Percentiles rank a stretch among this genome's conserved stretches.
phyloP scores from a whole-genome alignment of 768 basidiomycete species.

The Ephemerocybe angulata region DNA sequence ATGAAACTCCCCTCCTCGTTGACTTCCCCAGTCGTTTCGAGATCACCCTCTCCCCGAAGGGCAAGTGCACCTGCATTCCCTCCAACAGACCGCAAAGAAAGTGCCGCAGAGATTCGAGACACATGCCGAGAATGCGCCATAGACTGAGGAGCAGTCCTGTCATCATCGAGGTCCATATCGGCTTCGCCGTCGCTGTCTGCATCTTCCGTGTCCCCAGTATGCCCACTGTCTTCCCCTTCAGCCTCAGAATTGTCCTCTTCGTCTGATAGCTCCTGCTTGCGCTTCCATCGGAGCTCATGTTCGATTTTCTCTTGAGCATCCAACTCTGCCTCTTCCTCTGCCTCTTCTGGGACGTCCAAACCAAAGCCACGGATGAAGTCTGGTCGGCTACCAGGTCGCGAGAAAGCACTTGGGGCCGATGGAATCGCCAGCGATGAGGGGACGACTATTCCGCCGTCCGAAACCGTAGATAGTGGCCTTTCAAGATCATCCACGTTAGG shows the following conservation, averaged over 20 bases:
- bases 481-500: slow-evolving; percentile 44
- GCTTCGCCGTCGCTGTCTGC: slow-evolving; percentile 23
- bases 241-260: slow-evolving; percentile 20
- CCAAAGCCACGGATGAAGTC: slow-evolving; percentile 82
- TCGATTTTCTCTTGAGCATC: slow-evolving; percentile 31
- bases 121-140: slow-evolving; percentile 44
- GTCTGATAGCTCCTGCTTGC: slow-evolving; percentile 17
- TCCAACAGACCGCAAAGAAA: slow-evolving; percentile 63
- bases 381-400: slow-evolving; percentile 50
- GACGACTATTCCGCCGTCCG: slow-evolving; percentile 10
- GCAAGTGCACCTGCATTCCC: slow-evolving; percentile 43
- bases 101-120: slow-evolving; percentile 69
- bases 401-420: slow-evolving; percentile 36
- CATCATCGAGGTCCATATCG: slow-evolving; percentile 37
- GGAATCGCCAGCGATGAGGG: slow-evolving; percentile 18
- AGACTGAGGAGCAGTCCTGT: slow-evolving; percentile 22
- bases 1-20: slow-evolving; percentile 36
- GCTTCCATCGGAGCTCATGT: slow-evolving; percentile 42
- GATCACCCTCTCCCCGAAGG: slow-evolving; percentile 23
- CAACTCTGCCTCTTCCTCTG: slow-evolving; percentile 54
- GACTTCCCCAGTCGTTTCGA: slow-evolving; percentile 32
- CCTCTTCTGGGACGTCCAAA: slow-evolving; percentile 73
- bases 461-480: slow-evolving; percentile 11
- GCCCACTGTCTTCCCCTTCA: slow-evolving; percentile 2
- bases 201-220: slow-evolving; percentile 20